Percentiles rank a stretch among this genome's conserved stretches.
Conservation (phyloP, 345 rosid genomes). For the Atalantia buxifolia region DNA sequence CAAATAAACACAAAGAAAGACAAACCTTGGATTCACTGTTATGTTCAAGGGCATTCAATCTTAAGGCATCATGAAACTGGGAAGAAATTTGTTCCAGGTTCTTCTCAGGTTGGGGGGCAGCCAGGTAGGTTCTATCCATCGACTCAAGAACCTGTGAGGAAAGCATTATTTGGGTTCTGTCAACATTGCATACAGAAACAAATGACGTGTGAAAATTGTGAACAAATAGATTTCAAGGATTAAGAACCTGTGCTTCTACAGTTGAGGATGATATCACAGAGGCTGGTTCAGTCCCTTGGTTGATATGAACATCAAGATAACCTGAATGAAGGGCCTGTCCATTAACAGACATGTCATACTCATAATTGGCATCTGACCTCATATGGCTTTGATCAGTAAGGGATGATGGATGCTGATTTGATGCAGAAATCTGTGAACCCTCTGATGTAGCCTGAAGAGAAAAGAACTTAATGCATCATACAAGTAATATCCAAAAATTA, state of each 20-base stretch:
- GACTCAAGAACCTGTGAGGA: slow-evolving; percentile 56
- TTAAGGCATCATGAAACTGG: slow-evolving; percentile 57
- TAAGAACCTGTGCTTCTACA: slow-evolving; percentile 59
- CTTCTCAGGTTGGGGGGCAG: slow-evolving; percentile 44
- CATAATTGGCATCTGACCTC: slow-evolving; percentile 52
- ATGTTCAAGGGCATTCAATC: slow-evolving; percentile 41
- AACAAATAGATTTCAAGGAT: slow-evolving; percentile 6
- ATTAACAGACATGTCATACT: slow-evolving; percentile 48
- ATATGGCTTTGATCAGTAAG: slow-evolving; percentile 47
- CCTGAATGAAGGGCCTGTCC: slow-evolving; percentile 55
- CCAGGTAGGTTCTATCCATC: slow-evolving; percentile 43
- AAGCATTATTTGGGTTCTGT: slow-evolving; percentile 4
- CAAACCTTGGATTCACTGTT: slow-evolving; percentile 61
- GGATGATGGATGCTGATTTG: slow-evolving; percentile 47
- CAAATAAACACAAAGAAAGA: slow-evolving; percentile 10
- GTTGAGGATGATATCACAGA: slow-evolving; percentile 46
- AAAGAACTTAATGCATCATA: neutral
- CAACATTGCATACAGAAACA: neutral
- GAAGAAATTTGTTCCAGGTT: slow-evolving; percentile 63
- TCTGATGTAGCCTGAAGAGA: slow-evolving; percentile 50
- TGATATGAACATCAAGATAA: slow-evolving; percentile 48
- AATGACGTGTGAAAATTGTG: neutral
- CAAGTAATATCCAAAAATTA: neutral
- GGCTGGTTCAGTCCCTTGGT: slow-evolving; percentile 45
- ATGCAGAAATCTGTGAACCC: slow-evolving; percentile 43